phyloP scores from a whole-genome alignment of 1,139 yeast species.

The Protomyces inundatus region DNA sequence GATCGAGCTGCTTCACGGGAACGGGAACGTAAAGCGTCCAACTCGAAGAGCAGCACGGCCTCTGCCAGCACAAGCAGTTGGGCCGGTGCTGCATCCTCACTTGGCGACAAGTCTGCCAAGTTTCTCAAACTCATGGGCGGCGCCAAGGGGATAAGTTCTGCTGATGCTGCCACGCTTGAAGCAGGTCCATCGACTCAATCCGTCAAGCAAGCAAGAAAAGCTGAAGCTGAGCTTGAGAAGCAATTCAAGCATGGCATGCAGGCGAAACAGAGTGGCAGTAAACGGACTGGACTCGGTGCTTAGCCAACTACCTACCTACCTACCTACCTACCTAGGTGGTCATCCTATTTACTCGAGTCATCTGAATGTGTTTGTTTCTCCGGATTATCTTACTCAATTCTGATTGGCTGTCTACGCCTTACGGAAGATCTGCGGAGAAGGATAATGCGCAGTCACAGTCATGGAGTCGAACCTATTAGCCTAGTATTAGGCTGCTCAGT shows the following conservation, averaged over 20 bases:
- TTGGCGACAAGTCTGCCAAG: constrained; percentile 22
- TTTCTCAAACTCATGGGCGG: constrained; percentile 22
- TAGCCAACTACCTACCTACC: background rate
- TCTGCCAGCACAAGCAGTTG: background rate
- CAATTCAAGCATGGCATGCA: constrained; percentile 21
- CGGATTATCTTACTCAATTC: background rate
- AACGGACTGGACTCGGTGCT: constrained; percentile 20
- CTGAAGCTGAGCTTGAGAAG: constrained; percentile 19
- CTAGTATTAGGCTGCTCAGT: too few species aligned
- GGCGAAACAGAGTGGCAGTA: constrained; percentile 9
- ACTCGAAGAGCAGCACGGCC: too few species aligned
- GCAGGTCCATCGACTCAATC: background rate
- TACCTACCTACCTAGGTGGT: background rate
- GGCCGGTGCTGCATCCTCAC: constrained; percentile 16
- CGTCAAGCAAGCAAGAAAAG: constrained; percentile 3
- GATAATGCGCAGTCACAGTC: too few species aligned
- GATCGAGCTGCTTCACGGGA: too few species aligned
- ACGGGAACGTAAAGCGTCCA: background rate
- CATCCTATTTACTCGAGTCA: background rate
- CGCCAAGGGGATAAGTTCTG: constrained; percentile 4
- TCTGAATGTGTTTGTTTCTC: background rate
- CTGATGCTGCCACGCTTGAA: background rate
- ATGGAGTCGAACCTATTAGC: too few species aligned
- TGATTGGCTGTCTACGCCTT: background rate
- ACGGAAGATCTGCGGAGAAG: too few species aligned